Base-by-base conservation (phyloP, 2,329 filamentous ascomycete genomes). In the Rutstroemia sp. region DNA sequence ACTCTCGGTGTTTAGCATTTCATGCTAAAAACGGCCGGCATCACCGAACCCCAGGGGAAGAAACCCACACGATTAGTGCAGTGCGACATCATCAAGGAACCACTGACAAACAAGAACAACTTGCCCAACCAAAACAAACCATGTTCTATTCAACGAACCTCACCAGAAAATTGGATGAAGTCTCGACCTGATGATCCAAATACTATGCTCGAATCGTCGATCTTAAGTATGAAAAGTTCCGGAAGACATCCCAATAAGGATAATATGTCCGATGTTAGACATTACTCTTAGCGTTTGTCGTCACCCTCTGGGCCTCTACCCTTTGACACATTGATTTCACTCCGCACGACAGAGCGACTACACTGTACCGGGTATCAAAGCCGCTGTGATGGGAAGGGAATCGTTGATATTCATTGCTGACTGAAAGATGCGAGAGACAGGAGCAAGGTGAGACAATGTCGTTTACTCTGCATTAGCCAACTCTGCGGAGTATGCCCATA, bases 181-280 rank as follows among this genome's bases (percentile, higher is more conserved):
- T 53, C 51, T 53, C 27, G 30, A 48, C 42, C 12, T 19, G 9
- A 47, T 34, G 25, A 5, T 39, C 6, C 23, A 8, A 53, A 53
- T 12, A n/a, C 42, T 48, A 39, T 39, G 18, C 51, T 53, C 30
- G 12, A 39, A 53, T 38, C 8, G 21, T 38, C 37, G 25, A 23
- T 25, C 21, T 16, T 39, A 19, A 39, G 30, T 25, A 38, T 27
- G 34, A 19, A 12, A 41, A 54, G 30, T 27, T 27, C 21, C 44
- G 52, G 52, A 8, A 48, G 19, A 16, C 18, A 16, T 34, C 30
- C 52, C 38, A n/a, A 25, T 54, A 6, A 21, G 52, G 52, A 48
- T 49, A 48, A 21, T 27, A 3, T 44, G 14, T 41, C 30, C 52
- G 42, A 39, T 54, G 19, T 54, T 54, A 54, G 52, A 54, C 44